Evolutionary conservation across 2,329 filamentous ascomycete species (phyloP).

Genomic region (Beauveria scarabaeidicola): DNA sequence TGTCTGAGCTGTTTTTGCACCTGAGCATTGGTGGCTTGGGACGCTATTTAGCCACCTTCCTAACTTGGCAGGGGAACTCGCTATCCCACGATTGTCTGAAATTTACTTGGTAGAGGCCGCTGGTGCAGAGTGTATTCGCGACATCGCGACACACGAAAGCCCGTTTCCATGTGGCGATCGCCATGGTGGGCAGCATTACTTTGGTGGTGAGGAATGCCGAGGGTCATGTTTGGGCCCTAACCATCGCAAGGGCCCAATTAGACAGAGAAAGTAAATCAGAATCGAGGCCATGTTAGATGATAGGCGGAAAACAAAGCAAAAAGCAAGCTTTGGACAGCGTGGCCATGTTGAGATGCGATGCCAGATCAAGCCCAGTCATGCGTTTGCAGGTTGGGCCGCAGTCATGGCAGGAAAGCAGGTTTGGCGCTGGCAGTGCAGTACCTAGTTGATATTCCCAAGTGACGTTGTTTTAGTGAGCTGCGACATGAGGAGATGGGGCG

Average conservation of each 20-base stretch:
- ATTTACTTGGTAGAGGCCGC: not conserved
- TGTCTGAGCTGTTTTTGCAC: no score
- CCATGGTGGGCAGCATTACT: not conserved
- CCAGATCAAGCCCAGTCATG: conserved; percentile 1
- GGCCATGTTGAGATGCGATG: not conserved
- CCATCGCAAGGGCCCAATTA: not conserved
- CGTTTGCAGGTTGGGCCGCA: not conserved
- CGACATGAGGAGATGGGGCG: not conserved
- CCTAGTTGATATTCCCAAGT: no score
- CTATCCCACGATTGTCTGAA: not conserved
- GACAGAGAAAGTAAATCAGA: not conserved
- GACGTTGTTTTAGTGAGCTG: not conserved
- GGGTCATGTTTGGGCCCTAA: not conserved
- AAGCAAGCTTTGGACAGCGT: not conserved
- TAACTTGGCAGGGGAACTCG: not conserved
- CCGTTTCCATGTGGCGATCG: not conserved
- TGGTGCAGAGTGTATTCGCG: not conserved
- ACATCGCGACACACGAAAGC: not conserved
- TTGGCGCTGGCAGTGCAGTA: not conserved
- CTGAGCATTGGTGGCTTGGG: not conserved
- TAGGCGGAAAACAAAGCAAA: not conserved
- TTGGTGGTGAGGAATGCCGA: not conserved
- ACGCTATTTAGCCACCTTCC: not conserved
- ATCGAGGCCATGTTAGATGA: not conserved
- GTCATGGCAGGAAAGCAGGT: not conserved